Evolutionary conservation across 306 rosid genomes (phyloP), one percentile per base, ranked within the genome.

Genomic region (Rosa lucieae): DNA sequence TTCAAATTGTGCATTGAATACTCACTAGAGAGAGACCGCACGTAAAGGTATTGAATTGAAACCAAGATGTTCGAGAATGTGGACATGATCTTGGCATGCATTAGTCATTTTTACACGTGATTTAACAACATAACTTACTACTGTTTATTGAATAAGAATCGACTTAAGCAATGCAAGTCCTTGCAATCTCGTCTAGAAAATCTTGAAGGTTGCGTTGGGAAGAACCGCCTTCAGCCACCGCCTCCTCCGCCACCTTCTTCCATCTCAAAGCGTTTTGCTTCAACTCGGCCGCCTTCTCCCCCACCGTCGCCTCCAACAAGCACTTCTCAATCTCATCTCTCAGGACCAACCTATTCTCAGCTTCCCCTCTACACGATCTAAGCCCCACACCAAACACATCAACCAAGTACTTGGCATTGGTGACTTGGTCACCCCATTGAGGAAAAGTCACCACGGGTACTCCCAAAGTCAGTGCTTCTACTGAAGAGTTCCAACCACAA

Each of bases 401-500:
- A 12, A 81, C 86, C 61, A 86, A 49, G 51, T 75, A 87, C 80
- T 78, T 89, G 0, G 88, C 87, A 18, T 89, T 87, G 6, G 88
- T 89, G 8, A 85, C 89, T 37, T 89, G 89, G 74, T 89, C 93
- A 3, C 93, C 91, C 91, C 87, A 89, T 11, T 78, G 86, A 3
- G 89, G 93, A 56, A 84, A 87, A 0, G 85, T 58, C 74, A 90
- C 68, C 23, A 87, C 80, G 0, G 89, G 89, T 21, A 89, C 68
- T 3, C 93, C 93, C 0, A 18, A 84, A 32, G 83, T 43, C 6
- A 89, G n/a, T 0, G 93, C 86, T 71, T 89, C 91, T 72, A 87
- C 79, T 2, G 93, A 73, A 1, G 91, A 89, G 73, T 89, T 89
- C 91, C 93, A 89, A 0, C 91, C 91, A n/a, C 93, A 89, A 40